Percentiles rank a stretch among this genome's conserved stretches.
These are phyloP conservation scores for Hansenula sp. DNA, from an alignment of 1,139 yeast species.

Conservation along the genomic window DNA sequence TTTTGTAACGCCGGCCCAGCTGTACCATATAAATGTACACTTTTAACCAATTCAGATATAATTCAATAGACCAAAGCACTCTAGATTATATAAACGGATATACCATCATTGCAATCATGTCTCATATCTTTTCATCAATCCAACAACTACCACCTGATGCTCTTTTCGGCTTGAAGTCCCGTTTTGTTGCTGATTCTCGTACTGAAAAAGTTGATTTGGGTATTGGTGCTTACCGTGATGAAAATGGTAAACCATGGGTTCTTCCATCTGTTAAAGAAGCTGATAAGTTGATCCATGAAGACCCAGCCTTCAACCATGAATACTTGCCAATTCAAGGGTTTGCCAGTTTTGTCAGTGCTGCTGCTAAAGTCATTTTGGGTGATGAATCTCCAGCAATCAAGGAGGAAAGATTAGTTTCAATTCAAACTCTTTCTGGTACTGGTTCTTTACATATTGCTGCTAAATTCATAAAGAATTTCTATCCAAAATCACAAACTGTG, in stretches of 20 bases:
- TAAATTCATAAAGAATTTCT: conserved; percentile 55
- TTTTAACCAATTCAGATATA: too few relatives aligned
- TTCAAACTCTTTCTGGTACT: conserved; percentile 91
- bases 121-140: conserved; percentile 32
- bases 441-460: conserved; percentile 94
- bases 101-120: conserved; percentile 8
- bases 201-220: conserved; percentile 75
- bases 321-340: conserved; percentile 83
- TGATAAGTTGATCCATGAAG: conserved; percentile 51
- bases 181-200: conserved; percentile 63
- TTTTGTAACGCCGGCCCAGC: too few relatives aligned
- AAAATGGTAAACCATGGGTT: conserved; percentile 90
- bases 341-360: conserved; percentile 62
- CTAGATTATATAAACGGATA: too few relatives aligned
- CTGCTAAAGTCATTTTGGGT: conserved; percentile 82
- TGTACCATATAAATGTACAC: too few relatives aligned
- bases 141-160: conserved; percentile 73
- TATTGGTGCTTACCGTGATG: conserved; percentile 95
- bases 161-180: conserved; percentile 77
- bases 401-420: conserved; percentile 59
- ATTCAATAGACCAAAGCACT: too few relatives aligned
- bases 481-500: conserved; percentile 40
- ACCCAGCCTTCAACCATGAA: conserved; percentile 81
- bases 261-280: conserved; percentile 79
- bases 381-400: conserved; percentile 50